Base-by-base conservation (phyloP, 164 flowering plant genomes). In the Umbilicus rupestris region DNA sequence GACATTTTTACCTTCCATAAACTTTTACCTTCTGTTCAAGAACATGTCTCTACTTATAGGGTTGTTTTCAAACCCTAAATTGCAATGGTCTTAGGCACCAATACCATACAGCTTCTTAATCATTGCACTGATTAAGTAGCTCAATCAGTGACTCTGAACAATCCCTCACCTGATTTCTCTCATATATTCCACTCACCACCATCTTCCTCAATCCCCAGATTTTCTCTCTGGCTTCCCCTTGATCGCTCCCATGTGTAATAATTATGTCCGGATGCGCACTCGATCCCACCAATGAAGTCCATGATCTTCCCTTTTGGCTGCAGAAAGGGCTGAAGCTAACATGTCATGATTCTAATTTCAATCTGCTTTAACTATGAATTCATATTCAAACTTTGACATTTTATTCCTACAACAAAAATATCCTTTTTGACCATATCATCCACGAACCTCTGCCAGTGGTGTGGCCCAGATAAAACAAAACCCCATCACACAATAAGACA, bases 191-290 rank as follows among this genome's bases (percentile, higher is more conserved):
- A 16, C 33, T 30, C 8, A 49, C 55, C 55, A n/a, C 28, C 7
- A 7, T 20, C 11, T 49, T 26, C 19, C 16, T 15, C 33, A 55
- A 24, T 55, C 35, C 31, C 60, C 33, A 55, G 7, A 11, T 55
- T n/a, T n/a, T n/a, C n/a, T n/a, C n/a, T n/a, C n/a, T n/a, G n/a
- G 60, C 60, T 30, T 28, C 60, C 28, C 60, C 60, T 28, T 26
- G 28, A 55, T 22, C 19, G n/a, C n/a, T n/a, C 33, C 60, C 60
- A 55, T 55, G 60, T 55, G 60, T 55, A 28, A 55, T 55, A 15
- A 55, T 55, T 55, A 55, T 55, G 60, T 55, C 33, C 60, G 16
- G 15, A 28, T 4, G 19, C 60, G 33, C 57, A 50, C 57, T 50
- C 29, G 57, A 20, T 20, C 3, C 5, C 8, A 50, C 8, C 1